Evolutionary conservation across 371 early-diverging fungal genomes (phyloP), one percentile per base, ranked within the genome.

Genomic region (Cokeromyces recurvatus): DNA sequence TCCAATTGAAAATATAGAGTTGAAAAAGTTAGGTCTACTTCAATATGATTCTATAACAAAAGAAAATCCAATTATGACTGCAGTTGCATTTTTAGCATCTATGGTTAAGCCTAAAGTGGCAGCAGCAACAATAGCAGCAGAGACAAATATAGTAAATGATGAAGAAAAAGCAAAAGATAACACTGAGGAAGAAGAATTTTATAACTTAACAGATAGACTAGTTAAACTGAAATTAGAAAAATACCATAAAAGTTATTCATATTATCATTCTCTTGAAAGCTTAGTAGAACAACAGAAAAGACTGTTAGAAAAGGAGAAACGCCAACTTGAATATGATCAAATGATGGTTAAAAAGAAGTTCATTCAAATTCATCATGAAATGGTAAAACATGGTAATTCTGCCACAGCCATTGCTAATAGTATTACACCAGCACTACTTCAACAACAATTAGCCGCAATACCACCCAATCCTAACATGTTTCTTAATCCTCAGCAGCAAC

Each of bases 21-120:
- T 74, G 1, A 49, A 64, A 10, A 68, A 80, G 38, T 37, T 70
- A 3, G 71, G 68, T 3, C 40, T 74, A 20, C 46, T 70, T 20
- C 70, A 64, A 27, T 89, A 77, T 58, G 74, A 86, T 61, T 29
- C 76, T 78, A 22, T 17, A 64, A 86, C 66, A 75, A 71, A 36
- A 69, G 85, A 84, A 0, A 98, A 99, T 62, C 99, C 99, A 0
- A 88, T 97, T 16, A 86, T 97, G 89, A 82, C 91, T 6, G 85
- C 95, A 0, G 91, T 97, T 1, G 92, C 98, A 0, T 97, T 97
- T 57, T 68, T 99, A 57, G 92, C 95, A 2, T 84, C 91, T n/a
- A 82, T 89, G 7, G 96, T 99, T 8, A 80, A 87, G 56, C 95
- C 99, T 0, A 75, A 86, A 20, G 92, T 98, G 1, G 98, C 97